A percentile compares a stretch with the other conserved stretches of the same genome.
phyloP scores from a whole-genome alignment of 1,284 basidiomycete species.

The Sanguinoderma infundibulare region DNA sequence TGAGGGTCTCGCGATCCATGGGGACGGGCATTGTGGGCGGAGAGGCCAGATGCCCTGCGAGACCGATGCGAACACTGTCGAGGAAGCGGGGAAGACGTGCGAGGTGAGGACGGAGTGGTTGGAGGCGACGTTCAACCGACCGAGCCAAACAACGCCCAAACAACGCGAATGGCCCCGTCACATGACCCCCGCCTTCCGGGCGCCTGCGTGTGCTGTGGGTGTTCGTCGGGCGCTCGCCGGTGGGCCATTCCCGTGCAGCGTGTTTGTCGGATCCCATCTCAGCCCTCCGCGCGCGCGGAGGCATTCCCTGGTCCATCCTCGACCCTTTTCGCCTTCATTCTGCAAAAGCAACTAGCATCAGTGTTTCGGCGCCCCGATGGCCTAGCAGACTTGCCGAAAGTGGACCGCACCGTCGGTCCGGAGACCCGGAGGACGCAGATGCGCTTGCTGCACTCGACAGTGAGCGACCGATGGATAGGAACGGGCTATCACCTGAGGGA shows the following conservation, averaged over 20 bases:
- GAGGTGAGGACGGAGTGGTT: slow-evolving; percentile 18
- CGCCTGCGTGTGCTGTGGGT: not conserved
- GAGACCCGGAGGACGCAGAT: slow-evolving; percentile 1
- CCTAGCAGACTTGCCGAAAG: too few relatives aligned
- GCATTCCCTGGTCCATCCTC: too few relatives aligned
- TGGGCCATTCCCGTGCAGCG: not conserved
- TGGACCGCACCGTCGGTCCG: slow-evolving; percentile 6
- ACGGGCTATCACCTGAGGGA: slow-evolving; percentile 10
- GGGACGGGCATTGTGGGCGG: slow-evolving; percentile 47
- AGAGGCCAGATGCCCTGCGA: slow-evolving; percentile 6
- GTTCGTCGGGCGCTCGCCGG: not conserved
- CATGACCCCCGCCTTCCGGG: slow-evolving; percentile 15
- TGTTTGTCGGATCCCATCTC: not conserved
- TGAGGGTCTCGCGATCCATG: slow-evolving; percentile 58
- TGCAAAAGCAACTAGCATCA: not conserved
- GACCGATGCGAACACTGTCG: slow-evolving; percentile 1
- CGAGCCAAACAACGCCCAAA: slow-evolving; percentile 31
- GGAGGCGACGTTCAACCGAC: slow-evolving; percentile 20
- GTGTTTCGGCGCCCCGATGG: too few relatives aligned
- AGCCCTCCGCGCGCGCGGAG: too few relatives aligned
- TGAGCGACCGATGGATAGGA: not conserved
- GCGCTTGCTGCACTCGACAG: not conserved
- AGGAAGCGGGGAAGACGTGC: not conserved
- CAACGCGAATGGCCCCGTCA: slow-evolving; percentile 28
- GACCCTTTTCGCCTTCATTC: not conserved